phyloP scores from a whole-genome alignment of 169 alveolate genomes.

The Plasmodium blacklocki region DNA sequence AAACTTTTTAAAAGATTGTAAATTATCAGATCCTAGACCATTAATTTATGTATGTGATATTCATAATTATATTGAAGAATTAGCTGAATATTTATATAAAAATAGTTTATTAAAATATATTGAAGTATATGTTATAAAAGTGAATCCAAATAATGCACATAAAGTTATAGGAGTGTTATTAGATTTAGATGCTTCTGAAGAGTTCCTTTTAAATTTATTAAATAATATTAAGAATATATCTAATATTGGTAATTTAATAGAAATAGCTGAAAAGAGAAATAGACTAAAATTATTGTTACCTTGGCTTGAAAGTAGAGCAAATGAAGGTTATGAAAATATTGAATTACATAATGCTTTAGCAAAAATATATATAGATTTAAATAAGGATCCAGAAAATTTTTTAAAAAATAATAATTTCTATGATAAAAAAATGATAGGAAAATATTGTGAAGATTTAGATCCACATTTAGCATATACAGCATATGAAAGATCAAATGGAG shows the following conservation, averaged over 20 bases:
- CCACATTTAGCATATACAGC: constrained; percentile 99
- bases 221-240: constrained; percentile 95
- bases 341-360: constrained; percentile 98
- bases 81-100: constrained; percentile 97
- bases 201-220: constrained; percentile 92
- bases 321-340: constrained; percentile 95
- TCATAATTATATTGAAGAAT: constrained; percentile 97
- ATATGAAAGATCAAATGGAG: constrained; percentile 98
- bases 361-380: constrained; percentile 97
- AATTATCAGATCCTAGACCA: constrained; percentile 98
- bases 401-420: constrained; percentile 96
- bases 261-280: constrained; percentile 97
- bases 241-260: constrained; percentile 97
- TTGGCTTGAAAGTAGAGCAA: constrained; percentile 98
- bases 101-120: constrained; percentile 96
- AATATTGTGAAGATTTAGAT: constrained; percentile 99
- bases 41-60: constrained; percentile 98
- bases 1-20: constrained; percentile 96
- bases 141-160: constrained; percentile 97
- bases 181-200: constrained; percentile 99
- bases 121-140: constrained; percentile 97
- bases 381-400: constrained; percentile 96
- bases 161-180: constrained; percentile 97
- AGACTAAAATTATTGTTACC: constrained; percentile 95
- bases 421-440: constrained; percentile 97